These are phyloP conservation scores for Cardiospermum halicacabum DNA, from an alignment of 345 rosid species.

Conservation along the genomic window DNA sequence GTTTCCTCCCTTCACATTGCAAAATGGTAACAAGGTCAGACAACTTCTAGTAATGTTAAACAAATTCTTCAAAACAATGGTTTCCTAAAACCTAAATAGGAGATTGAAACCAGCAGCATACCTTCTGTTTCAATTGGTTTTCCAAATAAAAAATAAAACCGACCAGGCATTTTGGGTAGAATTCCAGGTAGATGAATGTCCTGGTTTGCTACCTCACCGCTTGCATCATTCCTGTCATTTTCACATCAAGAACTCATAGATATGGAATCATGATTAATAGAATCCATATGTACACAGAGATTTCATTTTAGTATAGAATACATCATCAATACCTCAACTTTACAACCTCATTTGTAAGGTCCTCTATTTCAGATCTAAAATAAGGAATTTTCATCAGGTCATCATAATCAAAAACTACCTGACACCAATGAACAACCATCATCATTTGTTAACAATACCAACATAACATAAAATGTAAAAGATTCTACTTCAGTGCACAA, in stretches of 20 bases:
- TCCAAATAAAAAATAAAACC: slow-evolving; percentile 29
- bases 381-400: slow-evolving; percentile 30
- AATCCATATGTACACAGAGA: neutral
- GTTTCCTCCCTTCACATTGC: slow-evolving; percentile 14
- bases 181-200: slow-evolving; percentile 18
- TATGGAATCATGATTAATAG: neutral
- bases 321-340: slow-evolving; percentile 16
- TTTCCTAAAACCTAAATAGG: too few species aligned
- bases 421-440: slow-evolving; percentile 10
- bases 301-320: neutral
- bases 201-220: slow-evolving; percentile 21
- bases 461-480: neutral
- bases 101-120: too few species aligned
- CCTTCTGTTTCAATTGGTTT: slow-evolving; percentile 34
- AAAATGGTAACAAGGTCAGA: neutral
- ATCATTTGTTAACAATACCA: neutral
- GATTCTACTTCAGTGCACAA: too few species aligned
- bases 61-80: neutral
- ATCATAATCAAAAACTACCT: slow-evolving; percentile 34
- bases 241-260: neutral
- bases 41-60: too few species aligned
- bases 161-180: slow-evolving; percentile 30
- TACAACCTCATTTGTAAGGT: neutral
- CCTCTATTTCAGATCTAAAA: slow-evolving; percentile 12
- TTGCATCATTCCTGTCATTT: slow-evolving; percentile 17